These are phyloP conservation scores for Pichia sp. DNA, from an alignment of 1,139 yeast species.

Conservation along the genomic window DNA sequence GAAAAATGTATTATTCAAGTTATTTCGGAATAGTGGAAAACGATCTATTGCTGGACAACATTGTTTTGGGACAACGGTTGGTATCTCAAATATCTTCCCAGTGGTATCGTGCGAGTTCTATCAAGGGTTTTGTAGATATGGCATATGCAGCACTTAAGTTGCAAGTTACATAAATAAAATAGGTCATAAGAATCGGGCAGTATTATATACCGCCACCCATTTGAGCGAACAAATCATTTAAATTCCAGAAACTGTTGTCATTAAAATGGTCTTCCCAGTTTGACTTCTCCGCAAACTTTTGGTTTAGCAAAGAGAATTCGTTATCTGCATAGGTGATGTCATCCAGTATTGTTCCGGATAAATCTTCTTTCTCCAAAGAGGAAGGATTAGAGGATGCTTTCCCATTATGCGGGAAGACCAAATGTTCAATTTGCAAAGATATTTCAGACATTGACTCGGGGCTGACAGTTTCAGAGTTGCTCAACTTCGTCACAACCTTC, in stretches of 20 bases:
- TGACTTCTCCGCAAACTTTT: conserved; percentile 15
- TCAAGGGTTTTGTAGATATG: conserved; percentile 6
- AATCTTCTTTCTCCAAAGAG: not conserved
- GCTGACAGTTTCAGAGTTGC: not conserved
- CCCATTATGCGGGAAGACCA: conserved; percentile 18
- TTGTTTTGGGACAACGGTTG: not conserved
- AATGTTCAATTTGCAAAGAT: conserved; percentile 17
- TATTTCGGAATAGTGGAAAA: conserved; percentile 3
- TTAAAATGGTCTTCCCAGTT: conserved; percentile 23
- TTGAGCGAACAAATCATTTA: conserved; percentile 12
- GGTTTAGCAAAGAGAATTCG: not conserved
- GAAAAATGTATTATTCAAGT: not conserved
- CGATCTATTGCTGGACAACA: not conserved
- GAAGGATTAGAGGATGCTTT: not conserved
- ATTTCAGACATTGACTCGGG: conserved; percentile 3
- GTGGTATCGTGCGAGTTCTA: conserved; percentile 9
- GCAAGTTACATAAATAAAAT: not conserved
- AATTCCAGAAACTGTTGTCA: conserved; percentile 12
- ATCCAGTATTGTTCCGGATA: not conserved
- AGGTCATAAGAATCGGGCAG: no score
- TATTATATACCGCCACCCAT: conserved; percentile 9
- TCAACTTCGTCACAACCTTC: conserved; percentile 14
- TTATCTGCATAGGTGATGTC: not conserved
- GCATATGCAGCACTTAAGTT: not conserved
- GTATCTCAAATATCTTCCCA: conserved; percentile 8